Evolutionary conservation across 176 grass and related monocot genomes (phyloP).

Genomic region (Alopecurus myosuroides): DNA sequence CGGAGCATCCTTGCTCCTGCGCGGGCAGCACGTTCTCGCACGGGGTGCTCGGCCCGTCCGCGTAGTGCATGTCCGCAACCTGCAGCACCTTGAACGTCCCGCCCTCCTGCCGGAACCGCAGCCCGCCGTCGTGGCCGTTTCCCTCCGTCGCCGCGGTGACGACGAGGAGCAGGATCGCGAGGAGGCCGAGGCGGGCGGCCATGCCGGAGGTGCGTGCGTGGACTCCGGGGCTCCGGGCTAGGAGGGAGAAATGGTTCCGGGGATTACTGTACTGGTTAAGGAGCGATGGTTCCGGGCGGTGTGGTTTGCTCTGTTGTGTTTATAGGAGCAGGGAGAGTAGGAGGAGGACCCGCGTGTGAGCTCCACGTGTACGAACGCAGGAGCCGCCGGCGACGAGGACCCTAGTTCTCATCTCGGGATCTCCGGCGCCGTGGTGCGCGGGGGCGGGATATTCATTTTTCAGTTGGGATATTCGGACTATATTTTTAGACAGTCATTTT

Average conservation of each 20-base stretch:
- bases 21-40: slow-evolving; percentile 68
- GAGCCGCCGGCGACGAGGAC: not conserved
- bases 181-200: not conserved
- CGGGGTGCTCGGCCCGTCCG: slow-evolving; percentile 47
- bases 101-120: slow-evolving; percentile 49
- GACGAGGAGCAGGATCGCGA: not conserved
- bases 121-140: slow-evolving; percentile 5
- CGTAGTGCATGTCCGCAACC: slow-evolving; percentile 99
- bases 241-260: not conserved
- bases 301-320: not conserved
- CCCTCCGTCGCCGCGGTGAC: not conserved
- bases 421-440: not conserved
- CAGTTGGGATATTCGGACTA: too few relatives aligned
- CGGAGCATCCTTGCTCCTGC: slow-evolving; percentile 62
- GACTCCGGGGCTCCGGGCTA: not conserved
- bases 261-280: not conserved
- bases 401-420: not conserved
- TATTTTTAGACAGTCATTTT: too few relatives aligned
- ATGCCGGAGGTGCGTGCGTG: not conserved
- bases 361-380: not conserved
- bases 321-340: not conserved
- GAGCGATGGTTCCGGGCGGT: not conserved
- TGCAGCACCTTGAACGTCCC: slow-evolving; percentile 93
- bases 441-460: not conserved
- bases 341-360: not conserved